Evolutionary conservation across 768 basidiomycete genomes (phyloP), one percentile per base, ranked within the genome.

Genomic region (Auriscalpium microsporum): DNA sequence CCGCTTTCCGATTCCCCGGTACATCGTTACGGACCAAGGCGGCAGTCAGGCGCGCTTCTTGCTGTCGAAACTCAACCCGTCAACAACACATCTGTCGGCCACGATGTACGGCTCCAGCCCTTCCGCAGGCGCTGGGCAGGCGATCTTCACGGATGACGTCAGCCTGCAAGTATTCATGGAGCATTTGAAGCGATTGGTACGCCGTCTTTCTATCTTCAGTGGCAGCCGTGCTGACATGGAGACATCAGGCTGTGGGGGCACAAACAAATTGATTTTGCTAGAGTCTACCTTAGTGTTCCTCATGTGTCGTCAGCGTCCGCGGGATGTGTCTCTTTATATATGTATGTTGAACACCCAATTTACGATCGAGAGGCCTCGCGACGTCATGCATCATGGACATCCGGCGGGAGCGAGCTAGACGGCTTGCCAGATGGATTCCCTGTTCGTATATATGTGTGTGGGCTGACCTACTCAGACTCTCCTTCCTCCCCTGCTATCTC

Each of bases 41-140:
- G 95, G 95, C 33, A 90, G 87, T 69, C 96, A 98, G 69, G 95
- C 96, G 6, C 88, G 96, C n/a, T 99, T 99, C 85, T 72, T 98
- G 66, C 73, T 98, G 33, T 90, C 88, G 48, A 98, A 98, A 70
- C 75, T 99, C 44, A 99, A 98, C 69, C 96, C 96, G 2, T 95
- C 92, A 55, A 98, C 95, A 56, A 98, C 95, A 42, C 95, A 99
- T 69, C 92, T 96, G 87, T 88, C 90, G 21, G 81, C 81, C 59
- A 82, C 82, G 56, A 91, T 94, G 83, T 94, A 94, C 69, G 91
- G 92, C n/a, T 78, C 83, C 4, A 77, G 80, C 9, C 77, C 82
- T 13, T 79, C 79, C 17, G 80, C 81, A 10, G 78, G 78, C 9
- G 73, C 80, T 2, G 94, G 94, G 5, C 89, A 93, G 70, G 90